phyloP scores from a whole-genome alignment of 257 asterid species.

The Solanum neorickii region DNA sequence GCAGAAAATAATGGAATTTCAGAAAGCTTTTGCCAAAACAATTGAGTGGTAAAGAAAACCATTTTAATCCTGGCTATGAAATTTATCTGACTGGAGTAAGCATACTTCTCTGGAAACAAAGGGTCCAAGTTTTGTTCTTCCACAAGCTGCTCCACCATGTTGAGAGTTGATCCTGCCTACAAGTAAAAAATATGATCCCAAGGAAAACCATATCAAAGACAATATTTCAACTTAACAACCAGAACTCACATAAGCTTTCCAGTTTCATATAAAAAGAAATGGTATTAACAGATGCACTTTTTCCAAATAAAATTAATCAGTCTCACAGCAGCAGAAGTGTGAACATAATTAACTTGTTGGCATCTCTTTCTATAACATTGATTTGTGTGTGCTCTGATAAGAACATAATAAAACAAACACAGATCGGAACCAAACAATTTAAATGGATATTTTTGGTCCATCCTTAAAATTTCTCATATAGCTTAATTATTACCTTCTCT shows the following conservation, averaged over 20 bases:
- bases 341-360: neutral
- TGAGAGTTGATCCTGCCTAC: constrained; percentile 53
- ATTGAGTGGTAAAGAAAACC: neutral
- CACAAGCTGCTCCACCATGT: constrained; percentile 65
- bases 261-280: neutral
- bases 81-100: neutral
- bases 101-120: constrained; percentile 32
- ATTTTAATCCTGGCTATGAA: neutral
- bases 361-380: neutral
- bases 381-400: neutral
- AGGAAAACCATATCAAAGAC: neutral
- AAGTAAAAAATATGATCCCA: neutral
- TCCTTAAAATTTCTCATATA: neutral
- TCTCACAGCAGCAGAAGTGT: neutral
- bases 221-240: neutral
- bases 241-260: neutral
- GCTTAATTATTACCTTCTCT: neutral
- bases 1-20: neutral
- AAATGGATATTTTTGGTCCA: neutral
- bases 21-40: neutral
- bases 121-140: constrained; percentile 69
- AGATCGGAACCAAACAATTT: neutral
- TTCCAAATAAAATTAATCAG: neutral
- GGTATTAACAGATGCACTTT: neutral
- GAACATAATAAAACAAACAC: neutral